These are phyloP conservation scores for Picochlorum sp. DNA, from an alignment of 139 green algal genomes.

Conservation along the genomic window DNA sequence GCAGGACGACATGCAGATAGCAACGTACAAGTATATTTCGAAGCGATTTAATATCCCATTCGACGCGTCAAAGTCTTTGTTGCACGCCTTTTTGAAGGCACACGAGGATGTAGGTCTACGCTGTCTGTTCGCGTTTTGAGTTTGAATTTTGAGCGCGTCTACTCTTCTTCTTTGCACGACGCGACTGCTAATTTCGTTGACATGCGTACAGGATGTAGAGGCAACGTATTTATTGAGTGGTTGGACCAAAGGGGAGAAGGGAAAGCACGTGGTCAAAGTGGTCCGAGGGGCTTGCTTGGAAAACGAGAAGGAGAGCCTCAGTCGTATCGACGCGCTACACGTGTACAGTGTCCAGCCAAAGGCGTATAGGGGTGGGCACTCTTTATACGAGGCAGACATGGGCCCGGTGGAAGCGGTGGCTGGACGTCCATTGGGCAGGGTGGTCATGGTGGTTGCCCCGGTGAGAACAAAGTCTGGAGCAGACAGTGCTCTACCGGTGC, in stretches of 20 bases:
- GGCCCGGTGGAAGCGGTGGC: too few species aligned
- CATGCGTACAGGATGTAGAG: conserved; percentile 24
- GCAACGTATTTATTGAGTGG: conserved; percentile 41
- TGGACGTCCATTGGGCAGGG: too few species aligned
- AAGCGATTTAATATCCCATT: conserved; percentile 29
- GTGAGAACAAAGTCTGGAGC: too few species aligned
- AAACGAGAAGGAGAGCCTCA: conserved; percentile 14
- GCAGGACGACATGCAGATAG: conserved; percentile 17
- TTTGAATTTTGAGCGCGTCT: background rate
- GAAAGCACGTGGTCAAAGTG: conserved; percentile 16
- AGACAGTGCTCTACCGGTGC: too few species aligned
- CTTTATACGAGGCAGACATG: too few species aligned
- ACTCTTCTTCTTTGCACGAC: background rate
- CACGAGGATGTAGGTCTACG: conserved; percentile 18
- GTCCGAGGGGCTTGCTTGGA: conserved; percentile 27
- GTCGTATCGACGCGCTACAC: conserved; percentile 33
- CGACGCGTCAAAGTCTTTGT: conserved; percentile 33
- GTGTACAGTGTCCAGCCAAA: conserved; percentile 36
- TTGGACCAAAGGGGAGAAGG: conserved; percentile 24
- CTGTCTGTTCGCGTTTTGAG: background rate
- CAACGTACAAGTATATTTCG: conserved; percentile 46
- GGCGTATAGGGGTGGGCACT: too few species aligned
- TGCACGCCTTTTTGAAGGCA: conserved; percentile 24
- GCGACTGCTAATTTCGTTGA: background rate
- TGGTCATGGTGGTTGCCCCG: too few species aligned